Base-by-base conservation (phyloP, 2,329 filamentous ascomycete species). In the Cladosporium sphaerospermum region DNA sequence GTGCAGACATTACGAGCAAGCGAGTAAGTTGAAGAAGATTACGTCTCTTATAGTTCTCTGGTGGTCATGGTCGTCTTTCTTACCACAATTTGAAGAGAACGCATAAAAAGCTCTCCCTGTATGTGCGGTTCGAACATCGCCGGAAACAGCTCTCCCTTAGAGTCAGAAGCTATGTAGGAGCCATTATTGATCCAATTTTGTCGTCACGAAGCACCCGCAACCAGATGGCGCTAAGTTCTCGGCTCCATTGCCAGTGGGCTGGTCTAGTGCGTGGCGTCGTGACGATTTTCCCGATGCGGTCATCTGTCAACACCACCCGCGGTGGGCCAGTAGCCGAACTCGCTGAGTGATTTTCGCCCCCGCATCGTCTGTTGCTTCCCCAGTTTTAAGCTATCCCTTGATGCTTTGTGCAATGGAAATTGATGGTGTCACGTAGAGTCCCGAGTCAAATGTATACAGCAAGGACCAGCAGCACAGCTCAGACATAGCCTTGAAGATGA, bases 231-330 rank as follows among this genome's bases (percentile, higher is more conserved):
- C 31, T 34, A 16, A 32, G 34, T 45, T 28, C 43, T 45, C 43
- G 43, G 43, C 43, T 45, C 43, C 28, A 45, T 28, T 11, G 43
- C n/a, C 28, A 31, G n/a, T 9, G 43, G 43, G 43, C 11, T 45
- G 37, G 14, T 40, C 9, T 40, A 40, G 37, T 40, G 37, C 37
- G 31, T 45, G 43, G 43, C 31, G 11, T 40, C 28, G 31, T n/a
- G 16, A 28, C 41, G 41, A 43, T 11, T 43, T 43, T 43, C 43
- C 43, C 43, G 28, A 45, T 45, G 43, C 43, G 43, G 43, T 43
- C 23, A 43, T 43, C 19, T 18, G 19, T 6, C 10, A 28, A 28
- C 41, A 43, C 28, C 41, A 45, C 34, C 43, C 16, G 43, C 31
- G 28, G 14, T 14, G 28, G 31, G 28, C 31, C 43, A 28, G 28